Base-by-base conservation (phyloP, 345 rosid genomes). In the Toxicodendron radicans region DNA sequence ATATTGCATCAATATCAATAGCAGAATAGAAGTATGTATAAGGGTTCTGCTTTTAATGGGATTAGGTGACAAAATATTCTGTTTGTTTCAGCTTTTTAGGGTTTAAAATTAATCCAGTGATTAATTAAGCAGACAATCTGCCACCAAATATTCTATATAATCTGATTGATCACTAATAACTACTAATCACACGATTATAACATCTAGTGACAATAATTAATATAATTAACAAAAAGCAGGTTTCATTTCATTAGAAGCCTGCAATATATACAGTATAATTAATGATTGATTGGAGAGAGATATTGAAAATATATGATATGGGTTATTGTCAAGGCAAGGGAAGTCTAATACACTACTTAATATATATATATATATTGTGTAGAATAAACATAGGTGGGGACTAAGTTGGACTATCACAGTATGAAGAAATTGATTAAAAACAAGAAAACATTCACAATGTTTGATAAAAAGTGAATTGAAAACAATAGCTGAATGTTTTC, bases 271-370 rank as follows among this genome's bases (percentile, higher is more conserved):
- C 1, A 10, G 41, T 10, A 41, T 8, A 17, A 23, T 52, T 24
- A 75, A 75, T 75, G 75, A 78, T 81, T 73, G 87, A 76, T 66
- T 71, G 73, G 84, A 79, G 81, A 66, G 75, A 73, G 80, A 75
- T 71, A 73, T 7, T 5, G 9, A 38, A 38, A 38, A 38, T 38
- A n/a, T n/a, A n/a, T n/a, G n/a, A n/a, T n/a, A n/a, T n/a, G n/a
- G n/a, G n/a, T n/a, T n/a, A n/a, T n/a, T n/a, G n/a, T n/a, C n/a
- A n/a, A n/a, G n/a, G n/a, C n/a, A n/a, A n/a, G n/a, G n/a, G n/a
- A n/a, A n/a, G n/a, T n/a, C n/a, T n/a, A n/a, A n/a, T n/a, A n/a
- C n/a, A n/a, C n/a, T n/a, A n/a, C n/a, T n/a, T n/a, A n/a, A n/a
- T 76, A 21, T 46, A 65, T 24, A 43, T 21, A 13, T 58, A 10